phyloP scores from a whole-genome alignment of 306 rosid species.

The Lathyrus tuberosus region DNA sequence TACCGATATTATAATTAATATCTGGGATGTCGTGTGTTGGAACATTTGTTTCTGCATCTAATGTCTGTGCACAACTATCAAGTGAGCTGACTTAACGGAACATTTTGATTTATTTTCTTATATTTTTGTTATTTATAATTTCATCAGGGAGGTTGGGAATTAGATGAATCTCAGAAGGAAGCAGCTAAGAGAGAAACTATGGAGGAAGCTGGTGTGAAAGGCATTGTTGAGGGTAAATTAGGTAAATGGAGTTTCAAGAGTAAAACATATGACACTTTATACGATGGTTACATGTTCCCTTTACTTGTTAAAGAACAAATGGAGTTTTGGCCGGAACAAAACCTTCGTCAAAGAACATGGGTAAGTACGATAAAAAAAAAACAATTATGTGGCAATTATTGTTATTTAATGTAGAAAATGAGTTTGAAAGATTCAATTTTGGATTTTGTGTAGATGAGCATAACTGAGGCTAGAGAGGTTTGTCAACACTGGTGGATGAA shows the following conservation, averaged over 20 bases:
- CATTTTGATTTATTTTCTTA: conserved; percentile 19
- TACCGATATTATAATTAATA: too few species aligned
- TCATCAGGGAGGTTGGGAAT: conserved; percentile 92
- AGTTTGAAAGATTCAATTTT: not conserved
- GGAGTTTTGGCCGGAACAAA: conserved; percentile 89
- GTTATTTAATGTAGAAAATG: not conserved
- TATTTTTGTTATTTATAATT: not conserved
- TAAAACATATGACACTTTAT: conserved; percentile 67
- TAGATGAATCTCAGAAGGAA: conserved; percentile 79
- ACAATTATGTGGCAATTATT: not conserved
- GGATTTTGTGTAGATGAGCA: conserved; percentile 64
- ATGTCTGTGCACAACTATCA: too few species aligned
- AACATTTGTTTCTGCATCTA: too few species aligned
- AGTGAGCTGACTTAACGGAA: too few species aligned
- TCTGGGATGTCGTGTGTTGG: too few species aligned
- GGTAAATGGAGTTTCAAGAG: conserved; percentile 96
- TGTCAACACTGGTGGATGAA: conserved; percentile 98
- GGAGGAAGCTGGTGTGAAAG: conserved; percentile 93
- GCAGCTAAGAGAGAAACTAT: conserved; percentile 87
- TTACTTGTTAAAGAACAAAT: conserved; percentile 76
- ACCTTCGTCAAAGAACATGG: conserved; percentile 76
- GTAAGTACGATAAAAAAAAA: conserved; percentile 42
- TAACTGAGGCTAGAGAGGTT: conserved; percentile 69
- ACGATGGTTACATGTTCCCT: conserved; percentile 96
- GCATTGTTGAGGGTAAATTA: conserved; percentile 69